Percentiles rank a stretch among this genome's conserved stretches.
phyloP scores from a whole-genome alignment of 306 rosid species.

The Morella rubra region DNA sequence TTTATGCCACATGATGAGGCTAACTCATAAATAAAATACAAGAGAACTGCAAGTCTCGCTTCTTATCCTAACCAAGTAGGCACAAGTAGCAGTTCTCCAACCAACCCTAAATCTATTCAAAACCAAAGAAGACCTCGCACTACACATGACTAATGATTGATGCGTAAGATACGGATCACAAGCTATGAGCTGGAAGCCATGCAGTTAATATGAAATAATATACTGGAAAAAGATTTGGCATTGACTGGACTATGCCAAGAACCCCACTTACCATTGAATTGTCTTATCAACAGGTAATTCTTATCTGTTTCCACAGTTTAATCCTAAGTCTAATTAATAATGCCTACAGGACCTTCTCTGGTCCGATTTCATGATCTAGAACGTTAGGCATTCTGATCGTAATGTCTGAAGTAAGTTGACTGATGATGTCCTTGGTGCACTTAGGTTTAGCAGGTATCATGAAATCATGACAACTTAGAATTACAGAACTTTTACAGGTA shows the following conservation, averaged over 20 bases:
- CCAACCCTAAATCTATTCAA: background rate
- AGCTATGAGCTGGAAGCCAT: constrained; percentile 15
- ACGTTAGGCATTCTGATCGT: background rate
- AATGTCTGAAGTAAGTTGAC: background rate
- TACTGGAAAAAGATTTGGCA: background rate
- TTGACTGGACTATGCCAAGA: constrained; percentile 11
- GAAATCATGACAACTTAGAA: no score
- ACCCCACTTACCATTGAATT: background rate
- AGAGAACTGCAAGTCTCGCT: no score
- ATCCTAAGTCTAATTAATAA: background rate
- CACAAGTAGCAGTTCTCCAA: no score
- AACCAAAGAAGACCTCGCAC: background rate
- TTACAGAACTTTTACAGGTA: no score
- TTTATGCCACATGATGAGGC: constrained; percentile 7
- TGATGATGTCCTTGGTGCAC: background rate
- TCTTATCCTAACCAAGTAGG: no score
- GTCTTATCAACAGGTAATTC: background rate
- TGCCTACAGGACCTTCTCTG: background rate
- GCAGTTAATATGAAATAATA: constrained; percentile 8
- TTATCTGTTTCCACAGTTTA: background rate
- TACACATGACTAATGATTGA: background rate
- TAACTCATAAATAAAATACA: no score
- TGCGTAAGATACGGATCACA: background rate
- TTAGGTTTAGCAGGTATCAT: background rate
- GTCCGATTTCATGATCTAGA: background rate